Conservation (phyloP, 2,329 filamentous ascomycete genomes). For the Colletotrichum trifolii region DNA sequence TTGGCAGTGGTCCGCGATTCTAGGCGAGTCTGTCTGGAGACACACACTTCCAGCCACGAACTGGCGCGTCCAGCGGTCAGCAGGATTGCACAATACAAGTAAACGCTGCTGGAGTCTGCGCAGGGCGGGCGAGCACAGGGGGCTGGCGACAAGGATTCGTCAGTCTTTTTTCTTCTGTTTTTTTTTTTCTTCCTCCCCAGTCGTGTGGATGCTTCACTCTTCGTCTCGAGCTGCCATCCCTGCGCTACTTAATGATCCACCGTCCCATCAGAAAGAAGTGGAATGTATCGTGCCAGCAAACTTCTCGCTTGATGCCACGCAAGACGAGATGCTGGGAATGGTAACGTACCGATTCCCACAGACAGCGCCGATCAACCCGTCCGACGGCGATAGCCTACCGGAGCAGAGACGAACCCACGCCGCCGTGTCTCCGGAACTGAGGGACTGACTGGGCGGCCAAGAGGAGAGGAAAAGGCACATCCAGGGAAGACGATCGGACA, state of each 20-base stretch:
- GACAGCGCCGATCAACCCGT: neutral
- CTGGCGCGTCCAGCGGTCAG: constrained; percentile 14
- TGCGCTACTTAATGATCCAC: constrained; percentile 22
- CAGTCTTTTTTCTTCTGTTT: neutral
- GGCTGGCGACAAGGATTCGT: constrained; percentile 14
- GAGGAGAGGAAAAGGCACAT: no score
- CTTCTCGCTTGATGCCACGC: no score
- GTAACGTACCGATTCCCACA: neutral
- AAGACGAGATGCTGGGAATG: neutral
- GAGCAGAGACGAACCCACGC: neutral
- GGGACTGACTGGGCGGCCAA: no score
- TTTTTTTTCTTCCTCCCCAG: neutral
- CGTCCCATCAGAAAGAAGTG: constrained; percentile 6
- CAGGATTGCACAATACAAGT: constrained; percentile 4
- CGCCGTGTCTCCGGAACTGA: neutral
- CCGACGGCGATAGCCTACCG: neutral
- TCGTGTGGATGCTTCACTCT: no score
- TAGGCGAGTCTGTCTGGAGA: constrained; percentile 5
- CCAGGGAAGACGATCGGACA: no score
- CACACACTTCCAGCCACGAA: constrained; percentile 1
- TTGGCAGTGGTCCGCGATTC: constrained; percentile 3
- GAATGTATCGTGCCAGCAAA: neutral
- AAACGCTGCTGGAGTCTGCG: neutral
- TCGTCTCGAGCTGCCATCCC: neutral
- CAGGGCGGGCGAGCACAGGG: constrained; percentile 3